These are phyloP conservation scores for Epichloe glyceriae DNA, from an alignment of 2,329 filamentous ascomycete species.

Conservation along the genomic window DNA sequence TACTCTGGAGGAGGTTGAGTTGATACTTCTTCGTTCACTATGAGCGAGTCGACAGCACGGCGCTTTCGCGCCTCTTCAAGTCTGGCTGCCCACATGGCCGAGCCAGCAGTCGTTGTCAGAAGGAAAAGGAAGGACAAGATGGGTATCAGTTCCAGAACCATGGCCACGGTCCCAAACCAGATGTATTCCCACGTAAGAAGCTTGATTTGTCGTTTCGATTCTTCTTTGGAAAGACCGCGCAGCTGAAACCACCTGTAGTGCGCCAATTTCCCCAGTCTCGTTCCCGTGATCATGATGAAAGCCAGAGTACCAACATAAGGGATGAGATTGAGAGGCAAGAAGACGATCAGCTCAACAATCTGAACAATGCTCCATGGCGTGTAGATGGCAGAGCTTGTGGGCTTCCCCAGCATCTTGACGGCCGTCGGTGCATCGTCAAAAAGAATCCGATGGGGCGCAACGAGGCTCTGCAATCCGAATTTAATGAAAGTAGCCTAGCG, in stretches of 20 bases:
- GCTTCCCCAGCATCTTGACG: conserved; percentile 71
- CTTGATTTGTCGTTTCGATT: conserved; percentile 57
- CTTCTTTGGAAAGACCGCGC: conserved; percentile 57
- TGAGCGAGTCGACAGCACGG: conserved; percentile 6
- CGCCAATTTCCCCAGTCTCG: conserved; percentile 73
- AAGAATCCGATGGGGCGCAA: conserved; percentile 52
- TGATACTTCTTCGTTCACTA: conserved; percentile 8
- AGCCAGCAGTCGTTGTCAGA: conserved; percentile 71
- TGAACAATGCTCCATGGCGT: conserved; percentile 85
- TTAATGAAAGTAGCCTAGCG: conserved; percentile 58
- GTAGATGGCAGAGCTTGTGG: conserved; percentile 63
- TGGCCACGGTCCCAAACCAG: conserved; percentile 81
- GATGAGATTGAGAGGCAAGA: conserved; percentile 75
- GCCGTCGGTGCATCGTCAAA: conserved; percentile 57
- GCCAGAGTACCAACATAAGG: conserved; percentile 71
- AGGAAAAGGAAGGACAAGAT: conserved; percentile 90
- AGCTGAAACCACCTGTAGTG: conserved; percentile 88
- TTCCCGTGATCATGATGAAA: conserved; percentile 80
- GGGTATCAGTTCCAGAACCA: conserved; percentile 78
- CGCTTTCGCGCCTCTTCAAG: conserved; percentile 47
- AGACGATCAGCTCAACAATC: conserved; percentile 69
- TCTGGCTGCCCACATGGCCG: conserved; percentile 73
- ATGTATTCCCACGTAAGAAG: conserved; percentile 68
- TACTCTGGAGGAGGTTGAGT: conserved; percentile 16
- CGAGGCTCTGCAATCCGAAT: conserved; percentile 54